Evolutionary conservation across 1,284 basidiomycete genomes (phyloP).

Genomic region (Takashimella koratensis): DNA sequence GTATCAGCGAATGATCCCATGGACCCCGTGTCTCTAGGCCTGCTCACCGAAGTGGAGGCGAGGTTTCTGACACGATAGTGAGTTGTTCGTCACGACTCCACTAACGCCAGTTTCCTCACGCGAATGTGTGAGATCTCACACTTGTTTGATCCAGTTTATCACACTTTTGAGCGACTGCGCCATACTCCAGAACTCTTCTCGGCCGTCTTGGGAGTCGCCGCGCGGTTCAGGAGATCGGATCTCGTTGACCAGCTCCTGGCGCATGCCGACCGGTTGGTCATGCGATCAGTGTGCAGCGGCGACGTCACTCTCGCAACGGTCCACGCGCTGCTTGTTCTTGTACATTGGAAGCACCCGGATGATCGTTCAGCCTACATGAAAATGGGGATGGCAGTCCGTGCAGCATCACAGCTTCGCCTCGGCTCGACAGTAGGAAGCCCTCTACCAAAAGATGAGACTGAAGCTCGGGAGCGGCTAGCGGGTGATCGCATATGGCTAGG

Average conservation of each 20-base stretch:
- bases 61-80: neutral
- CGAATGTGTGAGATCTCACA: neutral
- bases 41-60: neutral
- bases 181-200: slow-evolving; percentile 13
- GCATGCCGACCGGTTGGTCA: slow-evolving; percentile 16
- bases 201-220: slow-evolving; percentile 21
- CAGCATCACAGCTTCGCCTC: slow-evolving; percentile 19
- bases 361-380: slow-evolving; percentile 21
- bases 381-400: slow-evolving; percentile 23
- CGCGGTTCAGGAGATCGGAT: slow-evolving; percentile 16
- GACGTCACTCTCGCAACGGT: slow-evolving; percentile 12
- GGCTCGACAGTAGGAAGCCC: neutral
- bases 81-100: neutral
- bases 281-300: slow-evolving; percentile 9
- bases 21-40: neutral
- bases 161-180: slow-evolving; percentile 12
- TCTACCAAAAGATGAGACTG: slow-evolving; percentile 4
- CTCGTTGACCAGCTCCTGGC: slow-evolving; percentile 9
- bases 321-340: slow-evolving; percentile 14
- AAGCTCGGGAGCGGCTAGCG: slow-evolving; percentile 2
- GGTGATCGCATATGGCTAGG: slow-evolving; percentile 8
- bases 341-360: slow-evolving; percentile 13
- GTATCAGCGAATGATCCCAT: neutral
- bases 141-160: slow-evolving; percentile 12
- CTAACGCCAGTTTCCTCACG: neutral